Base-by-base conservation (phyloP, 2,329 filamentous ascomycete genomes). In the Stemphylium vesicarium region DNA sequence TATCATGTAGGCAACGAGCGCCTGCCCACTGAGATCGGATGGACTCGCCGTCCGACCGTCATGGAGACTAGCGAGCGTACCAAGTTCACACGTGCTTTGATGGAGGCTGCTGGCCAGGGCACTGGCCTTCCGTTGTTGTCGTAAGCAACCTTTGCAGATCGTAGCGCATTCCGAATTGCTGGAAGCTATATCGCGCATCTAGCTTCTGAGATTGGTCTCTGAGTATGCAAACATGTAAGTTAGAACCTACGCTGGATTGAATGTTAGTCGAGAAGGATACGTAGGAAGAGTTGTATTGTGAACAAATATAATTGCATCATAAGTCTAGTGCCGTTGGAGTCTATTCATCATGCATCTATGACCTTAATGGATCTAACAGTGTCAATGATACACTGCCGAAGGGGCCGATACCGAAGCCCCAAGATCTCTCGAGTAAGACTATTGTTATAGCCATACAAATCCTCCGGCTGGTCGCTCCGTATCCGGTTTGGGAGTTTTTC, bases 31-130 rank as follows among this genome's bases (percentile, higher is more conserved):
- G 51, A 54, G 31, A 54, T 54, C 4, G 51, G 51, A 15, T 54
- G 51, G 51, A 49, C 44, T 13, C 43, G 51, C 24, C 51, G 51
- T 2, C 44, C 51, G 16, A 54, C 51, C n/a, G 51, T 54, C 0
- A 54, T 54, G 51, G 35, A 54, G 38, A 54, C 44, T 37, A 54
- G 44, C 44, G 51, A 54, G 44, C 51, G 51, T 22, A 54, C 51
- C 1, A 54, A 44, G 31, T 54, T 49, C 44, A 54, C 52, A 1
- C 52, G 52, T 16, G 26, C 24, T 9, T 41, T 55, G 52, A 55
- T 50, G 52, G 18, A 55, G 33, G 52, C 52, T 37, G 52, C 52
- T 18, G 52, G 52, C 1, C 10, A 50, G 39, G 48, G 29, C 12
- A 24, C 31, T 13, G 16, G 42, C 42, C 29, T 45, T 26, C 33